Evolutionary conservation across 495 filamentous ascomycete genomes (phyloP).

Genomic region (Penicillium longicatenatum): DNA sequence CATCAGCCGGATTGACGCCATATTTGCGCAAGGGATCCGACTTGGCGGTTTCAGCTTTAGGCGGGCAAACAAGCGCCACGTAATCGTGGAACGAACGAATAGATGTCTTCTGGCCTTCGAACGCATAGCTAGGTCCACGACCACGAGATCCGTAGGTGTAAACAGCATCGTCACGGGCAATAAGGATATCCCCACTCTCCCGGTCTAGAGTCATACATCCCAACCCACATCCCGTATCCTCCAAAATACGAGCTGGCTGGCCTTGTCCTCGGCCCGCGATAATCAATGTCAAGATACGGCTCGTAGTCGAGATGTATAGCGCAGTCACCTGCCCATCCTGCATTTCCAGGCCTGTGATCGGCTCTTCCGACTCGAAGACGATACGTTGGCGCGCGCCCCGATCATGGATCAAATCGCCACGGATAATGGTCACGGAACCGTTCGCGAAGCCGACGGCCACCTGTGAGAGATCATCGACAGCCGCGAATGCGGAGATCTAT

Average conservation of each 20-base stretch:
- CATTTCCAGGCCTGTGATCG: conserved; percentile 81
- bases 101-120: conserved; percentile 85
- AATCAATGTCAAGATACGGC: conserved; percentile 79
- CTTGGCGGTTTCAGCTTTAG: conserved; percentile 57
- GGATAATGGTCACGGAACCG: conserved; percentile 88
- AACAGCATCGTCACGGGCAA: conserved; percentile 90
- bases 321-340: conserved; percentile 62
- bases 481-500: conserved; percentile 87
- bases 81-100: conserved; percentile 84
- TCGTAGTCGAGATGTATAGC: conserved; percentile 90
- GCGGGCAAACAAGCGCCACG: conserved; percentile 84
- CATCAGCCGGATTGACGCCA: conserved; percentile 66
- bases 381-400: conserved; percentile 94
- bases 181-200: conserved; percentile 78
- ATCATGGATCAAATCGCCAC: conserved; percentile 94
- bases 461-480: conserved; percentile 83
- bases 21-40: conserved; percentile 61
- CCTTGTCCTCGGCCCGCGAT: conserved; percentile 87
- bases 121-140: conserved; percentile 81
- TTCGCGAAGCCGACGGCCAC: conserved; percentile 95
- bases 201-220: conserved; percentile 90
- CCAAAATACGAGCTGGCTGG: conserved; percentile 82
- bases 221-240: conserved; percentile 84
- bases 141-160: conserved; percentile 90
- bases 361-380: conserved; percentile 95